phyloP scores from a whole-genome alignment of 176 grass and related monocot species.

The Rhynchospora breviuscula region DNA sequence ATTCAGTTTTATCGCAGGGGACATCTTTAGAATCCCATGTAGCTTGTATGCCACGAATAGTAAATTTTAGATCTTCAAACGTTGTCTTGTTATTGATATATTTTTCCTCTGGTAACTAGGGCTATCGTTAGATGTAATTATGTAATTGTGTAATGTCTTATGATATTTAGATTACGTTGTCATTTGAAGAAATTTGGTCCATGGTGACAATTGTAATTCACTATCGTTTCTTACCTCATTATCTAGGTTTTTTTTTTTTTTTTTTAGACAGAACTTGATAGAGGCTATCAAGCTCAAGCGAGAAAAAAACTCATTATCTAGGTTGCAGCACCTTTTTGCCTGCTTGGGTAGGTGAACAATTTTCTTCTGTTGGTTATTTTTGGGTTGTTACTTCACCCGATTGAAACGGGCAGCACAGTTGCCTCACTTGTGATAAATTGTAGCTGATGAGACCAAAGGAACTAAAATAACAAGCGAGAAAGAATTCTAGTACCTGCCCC shows the following conservation, averaged over 20 bases:
- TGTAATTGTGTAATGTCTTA: not conserved
- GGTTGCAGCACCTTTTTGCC: not conserved
- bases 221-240: not conserved
- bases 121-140: slow-evolving; percentile 10
- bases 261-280: too few relatives aligned
- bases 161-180: not conserved
- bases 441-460: too few relatives aligned
- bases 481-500: too few relatives aligned
- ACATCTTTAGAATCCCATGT: not conserved
- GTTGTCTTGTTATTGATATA: not conserved
- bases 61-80: slow-evolving; percentile 26
- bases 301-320: not conserved
- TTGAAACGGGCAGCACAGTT: too few relatives aligned
- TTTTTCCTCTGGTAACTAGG: not conserved
- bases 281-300: too few relatives aligned
- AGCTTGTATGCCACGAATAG: slow-evolving; percentile 1
- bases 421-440: too few relatives aligned
- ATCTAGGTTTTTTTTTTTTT: too few relatives aligned
- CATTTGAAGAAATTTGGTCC: not conserved
- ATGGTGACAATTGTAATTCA: not conserved
- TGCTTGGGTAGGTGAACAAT: not conserved
- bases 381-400: not conserved
- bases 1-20: slow-evolving; percentile 13
- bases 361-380: not conserved
- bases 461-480: too few relatives aligned